Conservation (phyloP, 306 rosid species). For the Dalbergia cochinchinensis region DNA sequence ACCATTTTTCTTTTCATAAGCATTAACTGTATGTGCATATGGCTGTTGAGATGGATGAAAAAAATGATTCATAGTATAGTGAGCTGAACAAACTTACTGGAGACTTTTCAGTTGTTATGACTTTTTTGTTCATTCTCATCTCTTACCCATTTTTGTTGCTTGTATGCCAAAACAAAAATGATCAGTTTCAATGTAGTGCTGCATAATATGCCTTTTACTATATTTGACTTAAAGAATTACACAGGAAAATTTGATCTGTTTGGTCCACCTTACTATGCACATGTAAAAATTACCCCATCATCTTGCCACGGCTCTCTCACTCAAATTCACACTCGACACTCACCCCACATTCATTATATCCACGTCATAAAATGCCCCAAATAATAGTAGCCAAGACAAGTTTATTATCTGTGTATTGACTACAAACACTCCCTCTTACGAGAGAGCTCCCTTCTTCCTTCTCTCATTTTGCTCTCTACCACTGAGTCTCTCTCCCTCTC, state of each 20-base stretch:
- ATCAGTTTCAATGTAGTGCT: not conserved
- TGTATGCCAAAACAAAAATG: not conserved
- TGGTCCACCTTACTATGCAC: too few species aligned
- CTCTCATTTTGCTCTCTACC: too few species aligned
- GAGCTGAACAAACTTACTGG: constrained; percentile 23
- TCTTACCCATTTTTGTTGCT: not conserved
- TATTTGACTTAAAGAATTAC: not conserved
- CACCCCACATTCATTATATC: too few species aligned
- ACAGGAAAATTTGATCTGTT: not conserved
- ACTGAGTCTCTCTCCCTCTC: too few species aligned
- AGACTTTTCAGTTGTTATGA: constrained; percentile 31
- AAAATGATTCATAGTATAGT: constrained; percentile 4
- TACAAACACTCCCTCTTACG: too few species aligned
- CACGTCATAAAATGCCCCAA: too few species aligned
- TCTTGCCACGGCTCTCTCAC: too few species aligned
- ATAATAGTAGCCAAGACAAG: too few species aligned
- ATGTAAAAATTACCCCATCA: too few species aligned
- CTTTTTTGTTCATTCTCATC: not conserved
- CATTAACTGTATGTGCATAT: not conserved
- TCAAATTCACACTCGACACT: too few species aligned
- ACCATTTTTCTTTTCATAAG: constrained; percentile 22
- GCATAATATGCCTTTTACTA: constrained; percentile 5
- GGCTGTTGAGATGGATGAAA: not conserved
- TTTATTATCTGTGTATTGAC: too few species aligned
- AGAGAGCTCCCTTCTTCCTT: too few species aligned